phyloP scores from a whole-genome alignment of 2,329 filamentous ascomycete genomes.

The Curvularia hawaiiensis region DNA sequence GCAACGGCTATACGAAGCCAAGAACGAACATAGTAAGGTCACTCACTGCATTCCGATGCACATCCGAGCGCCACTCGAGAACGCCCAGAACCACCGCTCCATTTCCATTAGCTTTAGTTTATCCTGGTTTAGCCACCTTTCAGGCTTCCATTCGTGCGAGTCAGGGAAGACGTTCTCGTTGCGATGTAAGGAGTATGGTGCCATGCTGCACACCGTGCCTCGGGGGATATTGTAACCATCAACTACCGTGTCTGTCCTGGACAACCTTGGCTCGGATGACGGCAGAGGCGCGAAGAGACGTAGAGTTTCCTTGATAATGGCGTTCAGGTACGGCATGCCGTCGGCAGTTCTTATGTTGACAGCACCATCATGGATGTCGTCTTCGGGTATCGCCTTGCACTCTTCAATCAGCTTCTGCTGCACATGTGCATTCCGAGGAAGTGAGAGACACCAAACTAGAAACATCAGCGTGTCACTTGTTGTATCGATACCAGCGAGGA shows the following conservation, averaged over 20 bases:
- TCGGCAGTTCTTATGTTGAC: slow-evolving; percentile 43
- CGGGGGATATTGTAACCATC: slow-evolving; percentile 44
- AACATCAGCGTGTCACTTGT: slow-evolving; percentile 58
- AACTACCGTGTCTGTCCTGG: slow-evolving; percentile 44
- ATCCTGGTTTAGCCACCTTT: slow-evolving; percentile 34
- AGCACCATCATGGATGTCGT: slow-evolving; percentile 24
- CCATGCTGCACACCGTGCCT: slow-evolving; percentile 47
- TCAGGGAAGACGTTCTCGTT: slow-evolving; percentile 40
- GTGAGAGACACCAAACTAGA: slow-evolving; percentile 17
- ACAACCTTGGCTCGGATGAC: slow-evolving; percentile 56
- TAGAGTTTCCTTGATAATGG: slow-evolving; percentile 58
- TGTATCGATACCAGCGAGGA: slow-evolving; percentile 59
- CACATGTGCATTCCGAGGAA: slow-evolving; percentile 51
- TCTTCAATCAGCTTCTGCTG: slow-evolving; percentile 55
- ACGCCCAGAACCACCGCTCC: slow-evolving; percentile 48
- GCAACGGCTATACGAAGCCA: neutral
- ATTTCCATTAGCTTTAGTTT: slow-evolving; percentile 30
- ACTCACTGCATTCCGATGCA: slow-evolving; percentile 43
- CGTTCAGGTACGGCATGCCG: slow-evolving; percentile 53
- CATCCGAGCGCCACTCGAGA: slow-evolving; percentile 50
- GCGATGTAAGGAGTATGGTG: slow-evolving; percentile 48
- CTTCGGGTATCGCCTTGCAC: slow-evolving; percentile 35
- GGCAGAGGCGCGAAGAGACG: slow-evolving; percentile 59
- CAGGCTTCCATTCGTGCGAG: slow-evolving; percentile 39
- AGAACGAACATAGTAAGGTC: neutral